Percentiles rank a stretch among this genome's conserved stretches.
Evolutionary conservation across 495 filamentous ascomycete genomes (phyloP).

Genomic region (Pyrenopolyporus hunteri): DNA sequence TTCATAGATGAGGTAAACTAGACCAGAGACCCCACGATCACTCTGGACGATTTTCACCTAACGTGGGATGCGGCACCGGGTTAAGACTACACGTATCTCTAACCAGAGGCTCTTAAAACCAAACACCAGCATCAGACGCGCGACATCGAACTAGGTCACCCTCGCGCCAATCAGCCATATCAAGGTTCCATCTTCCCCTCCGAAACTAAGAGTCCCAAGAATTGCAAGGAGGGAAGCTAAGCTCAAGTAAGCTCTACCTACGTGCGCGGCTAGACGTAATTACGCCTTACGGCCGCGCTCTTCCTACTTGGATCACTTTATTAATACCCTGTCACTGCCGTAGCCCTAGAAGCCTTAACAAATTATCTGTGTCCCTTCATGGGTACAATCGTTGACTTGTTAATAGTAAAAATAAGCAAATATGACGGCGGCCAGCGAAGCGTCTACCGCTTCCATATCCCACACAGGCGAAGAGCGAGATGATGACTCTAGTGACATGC

Average conservation of each 20-base stretch:
- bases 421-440: conserved; percentile 31
- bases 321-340: too few species aligned
- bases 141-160: conserved; percentile 6
- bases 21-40: conserved; percentile 6
- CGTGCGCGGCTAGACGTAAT: background rate
- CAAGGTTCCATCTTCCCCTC: conserved; percentile 14
- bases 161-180: conserved; percentile 9
- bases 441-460: conserved; percentile 31
- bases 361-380: too few species aligned
- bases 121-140: background rate
- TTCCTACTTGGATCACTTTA: background rate
- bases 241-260: conserved; percentile 19
- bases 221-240: conserved; percentile 19
- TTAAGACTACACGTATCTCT: background rate
- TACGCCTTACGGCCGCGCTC: background rate
- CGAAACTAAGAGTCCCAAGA: background rate
- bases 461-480: conserved; percentile 33
- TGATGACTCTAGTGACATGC: conserved; percentile 19
- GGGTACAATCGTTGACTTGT: background rate
- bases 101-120: background rate
- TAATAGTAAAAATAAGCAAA: background rate
- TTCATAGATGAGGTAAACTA: conserved; percentile 11
- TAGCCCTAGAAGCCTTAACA: background rate
- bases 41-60: background rate
- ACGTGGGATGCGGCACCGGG: background rate